phyloP scores from a whole-genome alignment of 768 basidiomycete species.

The Mrakia hoshinonis region DNA sequence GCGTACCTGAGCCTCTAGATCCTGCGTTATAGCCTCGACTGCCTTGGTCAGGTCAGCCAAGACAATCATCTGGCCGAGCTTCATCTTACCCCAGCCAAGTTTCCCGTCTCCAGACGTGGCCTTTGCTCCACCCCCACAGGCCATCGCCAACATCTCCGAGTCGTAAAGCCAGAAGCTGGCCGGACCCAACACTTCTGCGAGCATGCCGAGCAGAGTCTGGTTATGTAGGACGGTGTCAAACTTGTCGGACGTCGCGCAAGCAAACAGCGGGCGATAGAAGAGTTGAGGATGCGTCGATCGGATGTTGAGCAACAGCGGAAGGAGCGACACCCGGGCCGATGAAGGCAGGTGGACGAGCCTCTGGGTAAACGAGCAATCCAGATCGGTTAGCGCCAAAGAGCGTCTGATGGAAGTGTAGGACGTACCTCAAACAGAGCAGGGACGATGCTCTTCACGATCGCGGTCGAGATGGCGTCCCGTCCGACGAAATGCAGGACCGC shows the following conservation, averaged over 20 bases:
- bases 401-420: slow-evolving; percentile 22
- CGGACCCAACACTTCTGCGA: slow-evolving; percentile 47
- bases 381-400: slow-evolving; percentile 1
- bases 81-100: slow-evolving; percentile 47
- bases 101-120: slow-evolving; percentile 28
- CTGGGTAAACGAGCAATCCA: slow-evolving; percentile 36
- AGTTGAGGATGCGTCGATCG: slow-evolving; percentile 52
- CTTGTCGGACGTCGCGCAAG: slow-evolving; percentile 58
- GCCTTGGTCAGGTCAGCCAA: slow-evolving; percentile 52
- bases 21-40: not conserved
- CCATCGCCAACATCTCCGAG: slow-evolving; percentile 65
- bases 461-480: not conserved
- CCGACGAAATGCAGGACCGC: not conserved
- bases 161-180: slow-evolving; percentile 60
- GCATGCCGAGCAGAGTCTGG: slow-evolving; percentile 49
- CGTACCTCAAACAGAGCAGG: slow-evolving; percentile 6
- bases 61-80: slow-evolving; percentile 57
- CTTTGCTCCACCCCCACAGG: slow-evolving; percentile 42
- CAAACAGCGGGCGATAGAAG: slow-evolving; percentile 65
- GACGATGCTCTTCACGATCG: not conserved
- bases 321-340: slow-evolving; percentile 44
- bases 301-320: slow-evolving; percentile 51
- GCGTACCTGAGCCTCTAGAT: not conserved
- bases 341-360: slow-evolving; percentile 45
- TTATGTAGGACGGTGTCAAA: slow-evolving; percentile 55